Conservation (phyloP, 2,329 filamentous ascomycete species). For the Trichoderma harzianum region DNA sequence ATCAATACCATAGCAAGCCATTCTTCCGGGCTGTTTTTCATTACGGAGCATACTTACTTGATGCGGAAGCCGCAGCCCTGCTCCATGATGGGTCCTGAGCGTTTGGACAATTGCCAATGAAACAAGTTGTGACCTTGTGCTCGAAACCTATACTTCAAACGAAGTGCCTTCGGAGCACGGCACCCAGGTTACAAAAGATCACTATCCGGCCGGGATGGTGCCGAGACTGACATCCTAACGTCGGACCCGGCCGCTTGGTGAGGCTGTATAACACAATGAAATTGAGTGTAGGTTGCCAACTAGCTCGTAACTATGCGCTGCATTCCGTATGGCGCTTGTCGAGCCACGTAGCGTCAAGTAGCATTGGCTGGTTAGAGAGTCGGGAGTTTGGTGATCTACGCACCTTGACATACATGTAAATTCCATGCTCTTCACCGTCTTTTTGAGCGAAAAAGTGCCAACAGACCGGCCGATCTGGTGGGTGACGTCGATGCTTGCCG, state of each 20-base stretch:
- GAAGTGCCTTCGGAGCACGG: neutral
- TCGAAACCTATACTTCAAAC: neutral
- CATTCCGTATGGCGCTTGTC: neutral
- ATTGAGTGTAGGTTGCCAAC: neutral
- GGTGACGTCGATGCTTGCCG: neutral
- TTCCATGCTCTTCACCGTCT: neutral
- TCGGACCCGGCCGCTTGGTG: neutral
- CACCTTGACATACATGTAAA: neutral
- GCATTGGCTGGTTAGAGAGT: neutral
- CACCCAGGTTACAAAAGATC: neutral
- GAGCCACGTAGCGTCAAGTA: neutral
- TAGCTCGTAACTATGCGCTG: neutral
- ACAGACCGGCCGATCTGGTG: neutral
- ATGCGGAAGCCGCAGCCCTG: neutral
- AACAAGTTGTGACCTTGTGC: neutral
- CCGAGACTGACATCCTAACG: neutral
- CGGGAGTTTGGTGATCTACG: neutral
- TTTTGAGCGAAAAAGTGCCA: neutral
- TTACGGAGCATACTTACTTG: neutral
- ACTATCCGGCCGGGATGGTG: neutral
- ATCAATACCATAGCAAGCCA: neutral
- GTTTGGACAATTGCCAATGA: neutral
- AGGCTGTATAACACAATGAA: neutral
- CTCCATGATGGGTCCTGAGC: neutral
- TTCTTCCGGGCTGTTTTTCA: neutral